A percentile compares a stretch with the other conserved stretches of the same genome.
phyloP scores from a whole-genome alignment of 345 rosid species.

The Xanthoceras sorbifolium region DNA sequence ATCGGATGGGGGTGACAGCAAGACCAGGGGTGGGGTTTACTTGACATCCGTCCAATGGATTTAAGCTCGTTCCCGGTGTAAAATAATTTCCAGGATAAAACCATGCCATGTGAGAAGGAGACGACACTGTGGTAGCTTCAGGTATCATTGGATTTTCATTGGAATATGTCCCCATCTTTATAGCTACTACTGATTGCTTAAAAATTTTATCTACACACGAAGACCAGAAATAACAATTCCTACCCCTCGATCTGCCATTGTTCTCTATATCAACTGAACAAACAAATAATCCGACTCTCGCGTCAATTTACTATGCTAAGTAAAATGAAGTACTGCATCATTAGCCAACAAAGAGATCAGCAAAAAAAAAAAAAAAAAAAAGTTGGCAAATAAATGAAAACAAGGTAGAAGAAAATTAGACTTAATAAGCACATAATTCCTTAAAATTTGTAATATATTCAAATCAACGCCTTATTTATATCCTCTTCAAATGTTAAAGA shows the following conservation, averaged over 20 bases:
- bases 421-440: background rate
- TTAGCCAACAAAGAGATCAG: too few relatives aligned
- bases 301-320: background rate
- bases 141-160: constrained; percentile 40
- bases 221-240: background rate
- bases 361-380: too few relatives aligned
- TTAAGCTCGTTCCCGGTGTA: constrained; percentile 27
- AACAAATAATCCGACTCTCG: background rate
- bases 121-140: constrained; percentile 34
- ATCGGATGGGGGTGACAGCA: constrained; percentile 36
- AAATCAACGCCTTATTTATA: background rate
- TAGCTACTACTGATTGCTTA: constrained; percentile 21
- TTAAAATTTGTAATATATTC: background rate
- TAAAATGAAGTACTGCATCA: background rate
- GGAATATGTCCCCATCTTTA: constrained; percentile 49
- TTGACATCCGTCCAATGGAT: constrained; percentile 35
- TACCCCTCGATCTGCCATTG: too few relatives aligned
- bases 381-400: too few relatives aligned
- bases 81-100: constrained; percentile 39
- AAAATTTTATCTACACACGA: constrained; percentile 9
- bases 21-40: constrained; percentile 27
- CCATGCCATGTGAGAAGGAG: constrained; percentile 42
- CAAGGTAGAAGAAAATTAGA: too few relatives aligned
- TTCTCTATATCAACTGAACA: too few relatives aligned
- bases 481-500: background rate